Evolutionary conservation across 2,329 filamentous ascomycete species (phyloP), one percentile per base, ranked within the genome.

Genomic region (Westerdykella aurantiaca): DNA sequence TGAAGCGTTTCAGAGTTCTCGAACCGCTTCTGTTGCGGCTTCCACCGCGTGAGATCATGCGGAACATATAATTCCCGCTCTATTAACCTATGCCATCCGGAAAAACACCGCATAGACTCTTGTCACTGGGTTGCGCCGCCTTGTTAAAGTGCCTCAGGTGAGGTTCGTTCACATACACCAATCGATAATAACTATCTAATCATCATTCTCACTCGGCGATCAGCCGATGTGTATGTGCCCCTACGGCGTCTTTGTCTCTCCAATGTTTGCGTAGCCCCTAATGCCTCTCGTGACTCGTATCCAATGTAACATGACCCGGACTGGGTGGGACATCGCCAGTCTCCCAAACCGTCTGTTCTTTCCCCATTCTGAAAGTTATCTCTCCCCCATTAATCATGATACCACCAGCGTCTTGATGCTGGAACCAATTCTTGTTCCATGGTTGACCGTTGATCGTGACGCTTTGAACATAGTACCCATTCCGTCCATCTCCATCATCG

Each of bases 351-450:
- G 43, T 56, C 38, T 57, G 44, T 41, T 64, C 55, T 4, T 14
- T 41, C 1, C 64, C 62, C 3, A 68, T 43, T 9, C 21, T 44
- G 18, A 68, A 68, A 18, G 60, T 5, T 37, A 68, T 64, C 40
- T 66, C 62, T 4, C 64, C 65, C 1, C 64, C 64, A 6, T 60
- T 39, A 4, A 13, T 81, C 82, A 3, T 42, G 21, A 42, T 60
- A 0, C 56, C 59, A 1, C 55, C 61, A 0, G 47, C 57, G 54
- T 80, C 74, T 1, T 71, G 68, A 55, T 80, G 76, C 43, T 72
- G 68, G 14, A 81, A 68, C 78, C 78, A 80, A 42, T 76, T 80
- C 61, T 69, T 72, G 0, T 64, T 52, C 78, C 77, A 80, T 0
- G 44, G 2, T 42, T 74, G 45, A 0, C 75, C 77, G 45, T 81